Base-by-base conservation (phyloP, 345 rosid species). In the Eucalyptus tenuipes region DNA sequence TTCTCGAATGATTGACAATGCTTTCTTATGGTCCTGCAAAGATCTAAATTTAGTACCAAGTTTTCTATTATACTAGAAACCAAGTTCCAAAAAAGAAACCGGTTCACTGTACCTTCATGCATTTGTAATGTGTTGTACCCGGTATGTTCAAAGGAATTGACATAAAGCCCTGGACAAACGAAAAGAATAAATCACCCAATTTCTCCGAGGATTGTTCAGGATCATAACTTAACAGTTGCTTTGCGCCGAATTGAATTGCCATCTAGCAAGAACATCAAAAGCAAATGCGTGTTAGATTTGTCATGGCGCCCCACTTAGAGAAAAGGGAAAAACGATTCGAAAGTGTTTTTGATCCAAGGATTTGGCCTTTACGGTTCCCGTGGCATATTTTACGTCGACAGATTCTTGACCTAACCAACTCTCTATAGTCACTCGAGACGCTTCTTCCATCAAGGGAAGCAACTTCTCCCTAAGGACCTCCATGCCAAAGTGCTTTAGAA, bases 121-220 rank as follows among this genome's bases (percentile, higher is more conserved):
- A 91, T 61, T 88, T 91, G 53, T 91, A 87, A 79, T 89, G 90
- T 5, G 91, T 59, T 17, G 93, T 93, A 53, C 93, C 93, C 33
- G 92, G 93, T 27, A 93, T 82, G 52, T 93, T 90, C 52, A 92
- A 10, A 16, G 94, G 93, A 66, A 93, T 88, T 40, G 94, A 90
- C 87, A 92, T 37, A 25, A 90, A 86, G 29, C 90, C 88, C 13
- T 25, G 3, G 8, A 48, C 5, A 15, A 93, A 22, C 18, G 40
- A 31, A 2, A 48, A 59, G 29, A 86, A 92, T 44, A 18, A 81
- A 7, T 91, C 91, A 22, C 89, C 89, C 55, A 90, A 57, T 40
- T 88, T 88, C 48, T 50, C 33, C 4, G 85, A 31, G 37, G 79
- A 87, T 15, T 40, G 88, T 33, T 44, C 86, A 12, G 85, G 52